A percentile compares a stretch with the other conserved stretches of the same genome.
Conservation (phyloP, 805 yeast species). For the Cyberlindnera maritima region DNA sequence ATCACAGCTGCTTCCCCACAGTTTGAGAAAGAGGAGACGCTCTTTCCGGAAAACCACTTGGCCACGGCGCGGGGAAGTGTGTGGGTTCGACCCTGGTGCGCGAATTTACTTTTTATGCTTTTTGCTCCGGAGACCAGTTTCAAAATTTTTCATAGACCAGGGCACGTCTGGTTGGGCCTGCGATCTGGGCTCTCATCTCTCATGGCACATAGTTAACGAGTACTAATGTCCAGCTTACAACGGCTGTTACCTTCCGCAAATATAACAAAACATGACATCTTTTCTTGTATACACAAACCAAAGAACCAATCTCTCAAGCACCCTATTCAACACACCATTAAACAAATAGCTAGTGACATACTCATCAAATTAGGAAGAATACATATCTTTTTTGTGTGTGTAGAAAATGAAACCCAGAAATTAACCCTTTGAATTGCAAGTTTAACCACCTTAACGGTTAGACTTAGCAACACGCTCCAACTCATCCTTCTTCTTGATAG, state of each 20-base stretch:
- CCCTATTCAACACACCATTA: neutral
- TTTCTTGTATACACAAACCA: slow-evolving; percentile 15
- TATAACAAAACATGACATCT: slow-evolving; percentile 16
- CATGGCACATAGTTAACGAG: too few species aligned
- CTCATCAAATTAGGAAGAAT: slow-evolving; percentile 16
- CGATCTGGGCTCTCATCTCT: too few species aligned
- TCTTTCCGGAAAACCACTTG: neutral
- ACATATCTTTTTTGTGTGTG: slow-evolving; percentile 22
- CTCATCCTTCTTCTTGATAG: slow-evolving; percentile 99
- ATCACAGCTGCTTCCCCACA: neutral
- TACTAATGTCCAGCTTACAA: too few species aligned
- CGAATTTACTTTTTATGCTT: neutral
- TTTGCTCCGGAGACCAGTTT: too few species aligned
- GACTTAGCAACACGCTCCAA: slow-evolving; percentile 99
- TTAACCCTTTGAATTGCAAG: slow-evolving; percentile 9
- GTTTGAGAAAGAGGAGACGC: neutral
- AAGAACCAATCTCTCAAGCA: neutral
- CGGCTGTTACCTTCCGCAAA: too few species aligned
- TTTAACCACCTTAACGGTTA: slow-evolving; percentile 78
- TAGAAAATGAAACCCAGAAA: slow-evolving; percentile 17
- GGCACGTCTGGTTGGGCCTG: too few species aligned
- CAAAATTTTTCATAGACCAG: slow-evolving; percentile 5
- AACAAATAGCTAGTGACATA: slow-evolving; percentile 1
- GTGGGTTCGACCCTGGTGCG: neutral
- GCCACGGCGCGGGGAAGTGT: neutral